Evolutionary conservation across 805 yeast species (phyloP).

Genomic region (Wickerhamiella kazuoi): DNA sequence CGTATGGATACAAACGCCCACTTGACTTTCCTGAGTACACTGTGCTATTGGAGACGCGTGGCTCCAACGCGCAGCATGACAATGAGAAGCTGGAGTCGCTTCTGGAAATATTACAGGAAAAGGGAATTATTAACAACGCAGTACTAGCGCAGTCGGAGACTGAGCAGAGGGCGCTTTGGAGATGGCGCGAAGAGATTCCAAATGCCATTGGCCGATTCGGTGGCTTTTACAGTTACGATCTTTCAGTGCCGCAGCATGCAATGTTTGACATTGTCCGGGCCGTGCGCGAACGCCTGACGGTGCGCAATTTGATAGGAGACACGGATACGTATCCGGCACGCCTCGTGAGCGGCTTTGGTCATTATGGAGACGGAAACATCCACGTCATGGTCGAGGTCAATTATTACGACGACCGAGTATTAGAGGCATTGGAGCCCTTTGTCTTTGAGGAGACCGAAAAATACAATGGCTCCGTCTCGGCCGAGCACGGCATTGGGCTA

Average conservation of each 20-base stretch:
- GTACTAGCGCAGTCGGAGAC: slow-evolving; percentile 4
- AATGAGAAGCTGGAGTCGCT: slow-evolving; percentile 4
- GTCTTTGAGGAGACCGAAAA: slow-evolving; percentile 66
- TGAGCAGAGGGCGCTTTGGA: slow-evolving; percentile 5
- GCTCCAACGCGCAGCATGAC: slow-evolving; percentile 7
- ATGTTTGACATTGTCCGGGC: slow-evolving; percentile 6
- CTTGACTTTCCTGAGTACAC: slow-evolving; percentile 28
- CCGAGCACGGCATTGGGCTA: slow-evolving; percentile 93
- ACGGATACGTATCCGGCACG: background rate
- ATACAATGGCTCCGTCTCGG: slow-evolving; percentile 65
- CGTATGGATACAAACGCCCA: slow-evolving; percentile 38
- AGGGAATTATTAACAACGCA: slow-evolving; percentile 3
- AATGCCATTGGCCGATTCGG: slow-evolving; percentile 2
- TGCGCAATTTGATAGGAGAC: slow-evolving; percentile 2
- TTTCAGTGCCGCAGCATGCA: slow-evolving; percentile 6
- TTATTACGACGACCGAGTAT: slow-evolving; percentile 59
- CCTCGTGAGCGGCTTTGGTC: slow-evolving; percentile 79
- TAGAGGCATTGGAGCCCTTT: slow-evolving; percentile 69
- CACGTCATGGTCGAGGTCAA: slow-evolving; percentile 83
- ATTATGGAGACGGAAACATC: slow-evolving; percentile 86
- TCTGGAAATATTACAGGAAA: slow-evolving; percentile 1
- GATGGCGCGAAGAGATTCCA: slow-evolving; percentile 6
- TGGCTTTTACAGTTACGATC: slow-evolving; percentile 6
- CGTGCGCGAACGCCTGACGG: slow-evolving; percentile 1
- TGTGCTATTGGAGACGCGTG: slow-evolving; percentile 6